Evolutionary conservation across 1,284 basidiomycete species (phyloP).

Genomic region (Xerocomus nothofagi): DNA sequence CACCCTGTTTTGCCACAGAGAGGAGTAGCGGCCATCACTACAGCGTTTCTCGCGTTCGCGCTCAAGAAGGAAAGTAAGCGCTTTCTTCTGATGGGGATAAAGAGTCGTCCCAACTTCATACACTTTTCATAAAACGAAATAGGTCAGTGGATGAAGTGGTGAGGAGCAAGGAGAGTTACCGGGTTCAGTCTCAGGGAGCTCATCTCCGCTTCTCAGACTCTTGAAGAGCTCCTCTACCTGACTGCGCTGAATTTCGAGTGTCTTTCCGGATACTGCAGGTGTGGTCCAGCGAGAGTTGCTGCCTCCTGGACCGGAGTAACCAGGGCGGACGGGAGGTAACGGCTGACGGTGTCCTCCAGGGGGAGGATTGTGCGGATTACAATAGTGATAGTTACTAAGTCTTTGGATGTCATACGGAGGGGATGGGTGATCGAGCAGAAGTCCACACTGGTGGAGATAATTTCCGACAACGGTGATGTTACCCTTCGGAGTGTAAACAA

Average conservation of each 20-base stretch:
- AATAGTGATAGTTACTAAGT: constrained; percentile 71
- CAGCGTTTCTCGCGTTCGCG: constrained; percentile 75
- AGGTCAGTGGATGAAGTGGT: constrained; percentile 19
- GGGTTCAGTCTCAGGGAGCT: constrained; percentile 83
- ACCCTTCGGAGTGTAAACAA: constrained; percentile 90
- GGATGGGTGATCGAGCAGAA: constrained; percentile 83
- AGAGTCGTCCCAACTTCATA: constrained; percentile 85
- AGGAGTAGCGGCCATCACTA: constrained; percentile 58
- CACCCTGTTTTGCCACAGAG: constrained; percentile 71
- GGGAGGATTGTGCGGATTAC: constrained; percentile 86
- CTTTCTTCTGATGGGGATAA: constrained; percentile 98
- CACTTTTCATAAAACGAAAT: constrained; percentile 43
- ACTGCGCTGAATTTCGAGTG: constrained; percentile 87
- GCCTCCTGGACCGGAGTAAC: constrained; percentile 42
- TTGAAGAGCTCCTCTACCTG: constrained; percentile 96
- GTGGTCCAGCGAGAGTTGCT: constrained; percentile 56
- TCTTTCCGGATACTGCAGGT: constrained; percentile 66
- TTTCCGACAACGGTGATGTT: constrained; percentile 82
- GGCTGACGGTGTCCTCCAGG: constrained; percentile 59
- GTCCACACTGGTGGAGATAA: constrained; percentile 64
- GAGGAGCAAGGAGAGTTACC: constrained; percentile 46
- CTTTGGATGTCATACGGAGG: constrained; percentile 55
- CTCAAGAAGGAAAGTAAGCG: constrained; percentile 94
- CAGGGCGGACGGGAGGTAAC: constrained; percentile 43
- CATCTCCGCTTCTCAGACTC: constrained; percentile 83